Evolutionary conservation across 345 rosid genomes (phyloP).

Genomic region (Aurinia saxatilis): DNA sequence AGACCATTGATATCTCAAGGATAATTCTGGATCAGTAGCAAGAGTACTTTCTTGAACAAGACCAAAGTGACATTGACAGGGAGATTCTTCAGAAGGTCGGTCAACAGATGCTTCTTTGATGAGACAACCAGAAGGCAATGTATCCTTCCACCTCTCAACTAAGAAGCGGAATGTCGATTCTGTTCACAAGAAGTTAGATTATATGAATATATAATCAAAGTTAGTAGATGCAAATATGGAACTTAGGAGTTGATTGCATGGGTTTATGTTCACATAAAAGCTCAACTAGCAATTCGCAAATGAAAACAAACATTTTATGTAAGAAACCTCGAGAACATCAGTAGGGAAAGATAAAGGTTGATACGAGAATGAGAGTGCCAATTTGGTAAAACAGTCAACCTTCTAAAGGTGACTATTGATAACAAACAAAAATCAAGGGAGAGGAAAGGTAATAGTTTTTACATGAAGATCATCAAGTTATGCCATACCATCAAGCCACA

Average conservation of each 20-base stretch:
- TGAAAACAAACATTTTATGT: background rate
- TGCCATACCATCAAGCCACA: conserved; percentile 6
- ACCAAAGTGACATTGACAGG: conserved; percentile 67
- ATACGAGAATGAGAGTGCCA: background rate
- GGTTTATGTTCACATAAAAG: background rate
- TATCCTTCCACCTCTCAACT: conserved; percentile 79
- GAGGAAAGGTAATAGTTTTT: background rate
- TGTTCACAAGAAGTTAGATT: conserved; percentile 31
- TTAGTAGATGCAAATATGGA: background rate
- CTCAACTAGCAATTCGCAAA: conserved; percentile 5
- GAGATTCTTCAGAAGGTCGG: conserved; percentile 87
- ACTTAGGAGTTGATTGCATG: background rate
- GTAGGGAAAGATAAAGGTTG: background rate
- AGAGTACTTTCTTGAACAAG: conserved; percentile 57
- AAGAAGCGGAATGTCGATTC: conserved; percentile 75
- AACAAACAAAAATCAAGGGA: conserved; percentile 3
- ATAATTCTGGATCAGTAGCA: conserved; percentile 44
- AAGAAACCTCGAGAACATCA: background rate
- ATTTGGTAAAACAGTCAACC: background rate
- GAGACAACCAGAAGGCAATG: conserved; percentile 60
- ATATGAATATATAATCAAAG: background rate
- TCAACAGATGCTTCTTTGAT: conserved; percentile 80
- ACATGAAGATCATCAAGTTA: background rate
- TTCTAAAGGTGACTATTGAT: background rate
- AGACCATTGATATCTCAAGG: conserved; percentile 79